Conservation (phyloP, 2,329 filamentous ascomycete species). For the Aspergillus sp. region DNA sequence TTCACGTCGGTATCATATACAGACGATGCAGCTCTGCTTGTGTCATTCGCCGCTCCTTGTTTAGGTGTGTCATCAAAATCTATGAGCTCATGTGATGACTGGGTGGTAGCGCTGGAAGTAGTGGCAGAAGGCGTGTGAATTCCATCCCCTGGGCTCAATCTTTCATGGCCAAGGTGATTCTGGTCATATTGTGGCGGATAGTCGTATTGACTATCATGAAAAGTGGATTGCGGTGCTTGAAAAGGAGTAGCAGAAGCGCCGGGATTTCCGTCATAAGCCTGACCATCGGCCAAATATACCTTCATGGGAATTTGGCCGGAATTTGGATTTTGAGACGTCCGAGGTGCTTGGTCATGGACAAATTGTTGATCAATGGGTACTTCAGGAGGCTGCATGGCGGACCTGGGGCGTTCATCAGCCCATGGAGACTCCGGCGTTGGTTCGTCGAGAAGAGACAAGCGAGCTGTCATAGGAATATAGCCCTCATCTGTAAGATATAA, state of each 20-base stretch:
- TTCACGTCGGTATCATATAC: slow-evolving; percentile 2
- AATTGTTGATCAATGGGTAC: slow-evolving; percentile 9
- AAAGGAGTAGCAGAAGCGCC: slow-evolving; percentile 11
- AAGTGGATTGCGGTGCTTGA: slow-evolving; percentile 5
- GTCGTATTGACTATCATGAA: neutral
- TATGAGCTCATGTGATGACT: slow-evolving; percentile 28
- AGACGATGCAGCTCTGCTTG: slow-evolving; percentile 8
- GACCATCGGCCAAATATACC: slow-evolving; percentile 1
- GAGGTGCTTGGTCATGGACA: slow-evolving; percentile 9
- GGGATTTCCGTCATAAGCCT: slow-evolving; percentile 1
- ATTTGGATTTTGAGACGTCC: slow-evolving; percentile 12
- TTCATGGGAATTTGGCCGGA: neutral
- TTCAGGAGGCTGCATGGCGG: slow-evolving; percentile 5
- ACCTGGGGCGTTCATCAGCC: slow-evolving; percentile 15
- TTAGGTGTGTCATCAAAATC: slow-evolving; percentile 18
- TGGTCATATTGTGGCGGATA: slow-evolving; percentile 4
- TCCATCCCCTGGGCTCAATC: slow-evolving; percentile 13
- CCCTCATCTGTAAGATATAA: slow-evolving; percentile 24
- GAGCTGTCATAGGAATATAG: slow-evolving; percentile 37
- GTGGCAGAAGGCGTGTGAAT: slow-evolving; percentile 15
- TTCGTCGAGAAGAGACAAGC: slow-evolving; percentile 31
- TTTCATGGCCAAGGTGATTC: slow-evolving; percentile 5
- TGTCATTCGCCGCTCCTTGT: slow-evolving; percentile 2
- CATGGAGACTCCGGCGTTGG: slow-evolving; percentile 22
- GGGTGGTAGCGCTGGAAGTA: slow-evolving; percentile 20